These are phyloP conservation scores for Nicotiana rustica DNA, from an alignment of 305 asterid species.

Conservation along the genomic window DNA sequence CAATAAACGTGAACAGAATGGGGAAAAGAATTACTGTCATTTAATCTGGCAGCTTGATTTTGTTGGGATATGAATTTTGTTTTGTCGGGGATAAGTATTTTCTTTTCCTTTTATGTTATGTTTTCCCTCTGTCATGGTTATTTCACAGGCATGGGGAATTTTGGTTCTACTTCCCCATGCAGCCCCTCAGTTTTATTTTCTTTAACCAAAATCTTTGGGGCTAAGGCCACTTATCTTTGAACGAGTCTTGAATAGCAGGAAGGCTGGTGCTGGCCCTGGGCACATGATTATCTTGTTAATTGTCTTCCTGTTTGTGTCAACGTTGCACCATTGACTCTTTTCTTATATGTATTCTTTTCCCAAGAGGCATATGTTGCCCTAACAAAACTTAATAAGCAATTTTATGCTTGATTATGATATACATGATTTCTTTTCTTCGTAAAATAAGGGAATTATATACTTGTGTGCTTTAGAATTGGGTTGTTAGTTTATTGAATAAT, in stretches of 20 bases:
- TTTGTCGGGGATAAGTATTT: conserved; percentile 33
- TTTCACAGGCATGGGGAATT: conserved; percentile 36
- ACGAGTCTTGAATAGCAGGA: background rate
- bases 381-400: background rate
- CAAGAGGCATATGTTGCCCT: conserved; percentile 1
- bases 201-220: conserved; percentile 32
- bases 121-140: background rate
- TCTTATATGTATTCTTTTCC: background rate
- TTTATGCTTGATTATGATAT: conserved; percentile 5
- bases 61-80: conserved; percentile 39
- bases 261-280: conserved; percentile 5
- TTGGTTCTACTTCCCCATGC: conserved; percentile 33
- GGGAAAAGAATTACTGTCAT: conserved; percentile 31
- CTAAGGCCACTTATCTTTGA: background rate
- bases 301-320: background rate
- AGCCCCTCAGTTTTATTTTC: conserved; percentile 26
- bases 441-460: background rate
- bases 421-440: background rate
- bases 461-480: background rate
- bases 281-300: background rate
- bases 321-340: background rate
- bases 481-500: background rate
- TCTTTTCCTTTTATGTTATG: background rate
- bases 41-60: conserved; percentile 32
- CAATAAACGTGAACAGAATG: conserved; percentile 34